Conservation (phyloP, 208 protist species). For the Angomonas deanei region DNA sequence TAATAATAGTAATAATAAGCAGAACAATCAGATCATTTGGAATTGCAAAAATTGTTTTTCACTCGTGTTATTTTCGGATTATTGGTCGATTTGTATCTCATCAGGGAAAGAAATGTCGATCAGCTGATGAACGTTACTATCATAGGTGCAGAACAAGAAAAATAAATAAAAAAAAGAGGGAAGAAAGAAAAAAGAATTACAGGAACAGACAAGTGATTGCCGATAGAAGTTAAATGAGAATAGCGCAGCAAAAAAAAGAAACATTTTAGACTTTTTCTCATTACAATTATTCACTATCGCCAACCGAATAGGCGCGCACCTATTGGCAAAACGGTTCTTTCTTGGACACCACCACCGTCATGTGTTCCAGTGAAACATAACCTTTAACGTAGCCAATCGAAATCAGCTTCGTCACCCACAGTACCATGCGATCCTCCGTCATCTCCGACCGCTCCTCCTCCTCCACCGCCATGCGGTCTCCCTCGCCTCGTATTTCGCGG, state of each 20-base stretch:
- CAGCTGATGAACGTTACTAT: background rate
- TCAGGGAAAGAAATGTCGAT: background rate
- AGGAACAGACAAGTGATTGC: no score
- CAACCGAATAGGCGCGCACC: no score
- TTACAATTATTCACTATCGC: no score
- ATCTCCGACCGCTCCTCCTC: conserved; percentile 15
- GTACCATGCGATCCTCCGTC: conserved; percentile 59
- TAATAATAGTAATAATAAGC: background rate
- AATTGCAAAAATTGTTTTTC: conserved; percentile 5
- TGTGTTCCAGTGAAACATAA: conserved; percentile 82
- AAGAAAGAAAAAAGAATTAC: conserved; percentile 8
- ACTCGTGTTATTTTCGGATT: conserved; percentile 12
- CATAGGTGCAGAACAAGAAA: background rate
- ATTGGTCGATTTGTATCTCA: conserved; percentile 6
- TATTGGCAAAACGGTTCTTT: conserved; percentile 54
- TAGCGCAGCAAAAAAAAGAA: background rate
- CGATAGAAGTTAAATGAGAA: no score
- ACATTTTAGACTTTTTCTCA: no score
- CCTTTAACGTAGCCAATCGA: conserved; percentile 57
- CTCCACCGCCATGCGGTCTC: background rate
- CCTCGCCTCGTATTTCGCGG: conserved; percentile 15
- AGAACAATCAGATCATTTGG: background rate
- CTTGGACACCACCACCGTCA: conserved; percentile 70
- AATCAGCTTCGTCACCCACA: conserved; percentile 70
- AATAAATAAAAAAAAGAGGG: background rate